These are phyloP conservation scores for Hordeum pubiflorum DNA, from an alignment of 202 grass and related monocot species.

Conservation along the genomic window DNA sequence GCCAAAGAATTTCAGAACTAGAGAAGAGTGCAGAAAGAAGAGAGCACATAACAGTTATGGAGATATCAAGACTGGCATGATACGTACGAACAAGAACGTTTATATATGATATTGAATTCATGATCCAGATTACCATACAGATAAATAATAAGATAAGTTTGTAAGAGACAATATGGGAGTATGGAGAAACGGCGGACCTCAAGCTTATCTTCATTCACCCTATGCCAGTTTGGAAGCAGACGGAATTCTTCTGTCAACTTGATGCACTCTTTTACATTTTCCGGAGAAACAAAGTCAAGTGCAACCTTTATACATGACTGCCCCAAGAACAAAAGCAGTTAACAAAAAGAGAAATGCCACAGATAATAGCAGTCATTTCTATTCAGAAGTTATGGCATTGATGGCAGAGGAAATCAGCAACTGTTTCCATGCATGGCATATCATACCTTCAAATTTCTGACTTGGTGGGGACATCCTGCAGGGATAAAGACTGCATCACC, in stretches of 20 bases:
- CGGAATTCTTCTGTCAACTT: constrained; percentile 71
- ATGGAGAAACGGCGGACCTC: constrained; percentile 27
- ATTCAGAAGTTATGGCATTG: background rate
- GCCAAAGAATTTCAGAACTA: background rate
- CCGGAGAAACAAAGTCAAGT: constrained; percentile 90
- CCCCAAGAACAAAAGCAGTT: background rate
- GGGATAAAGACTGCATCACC: constrained; percentile 97
- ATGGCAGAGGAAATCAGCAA: background rate
- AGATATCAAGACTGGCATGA: background rate
- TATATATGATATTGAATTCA: background rate
- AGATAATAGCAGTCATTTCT: background rate
- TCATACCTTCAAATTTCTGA: constrained; percentile 87
- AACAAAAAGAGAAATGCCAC: background rate
- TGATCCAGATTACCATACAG: background rate
- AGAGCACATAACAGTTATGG: background rate
- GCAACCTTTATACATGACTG: constrained; percentile 98
- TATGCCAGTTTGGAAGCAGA: constrained; percentile 52
- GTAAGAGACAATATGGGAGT: background rate
- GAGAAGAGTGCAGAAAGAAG: background rate
- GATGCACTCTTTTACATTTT: constrained; percentile 69
- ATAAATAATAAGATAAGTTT: background rate
- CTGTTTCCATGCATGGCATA: background rate
- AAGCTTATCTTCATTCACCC: constrained; percentile 87
- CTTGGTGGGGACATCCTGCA: constrained; percentile 89
- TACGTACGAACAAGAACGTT: background rate